Evolutionary conservation across 768 basidiomycete species (phyloP).

Genomic region (Serpula lacrymans): DNA sequence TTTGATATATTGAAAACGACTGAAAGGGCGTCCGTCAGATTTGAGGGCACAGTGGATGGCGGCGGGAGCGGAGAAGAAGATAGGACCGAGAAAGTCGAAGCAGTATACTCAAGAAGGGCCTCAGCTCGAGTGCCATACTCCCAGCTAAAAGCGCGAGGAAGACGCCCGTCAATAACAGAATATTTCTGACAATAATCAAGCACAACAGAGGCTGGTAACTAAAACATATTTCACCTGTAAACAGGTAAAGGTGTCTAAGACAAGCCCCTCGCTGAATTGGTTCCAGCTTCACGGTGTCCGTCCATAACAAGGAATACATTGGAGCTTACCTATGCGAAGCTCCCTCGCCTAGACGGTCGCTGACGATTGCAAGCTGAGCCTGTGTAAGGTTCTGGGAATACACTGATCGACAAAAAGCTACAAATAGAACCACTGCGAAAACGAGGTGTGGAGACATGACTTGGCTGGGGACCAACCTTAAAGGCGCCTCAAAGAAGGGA

Average conservation of each 20-base stretch:
- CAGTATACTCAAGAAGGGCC: conserved; percentile 48
- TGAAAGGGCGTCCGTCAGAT: conserved; percentile 32
- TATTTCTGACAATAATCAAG: background rate
- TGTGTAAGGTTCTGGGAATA: conserved; percentile 33
- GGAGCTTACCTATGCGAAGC: conserved; percentile 38
- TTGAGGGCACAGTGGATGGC: conserved; percentile 17
- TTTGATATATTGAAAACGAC: conserved; percentile 58
- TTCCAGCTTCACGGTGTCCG: background rate
- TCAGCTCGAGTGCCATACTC: conserved; percentile 50
- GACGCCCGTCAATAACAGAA: background rate
- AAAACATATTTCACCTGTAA: background rate
- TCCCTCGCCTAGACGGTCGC: conserved; percentile 35
- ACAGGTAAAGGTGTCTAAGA: background rate
- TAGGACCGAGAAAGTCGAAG: conserved; percentile 44
- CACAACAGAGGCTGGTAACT: background rate
- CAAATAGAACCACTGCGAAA: conserved; percentile 5
- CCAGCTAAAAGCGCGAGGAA: conserved; percentile 36
- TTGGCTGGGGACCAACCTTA: background rate
- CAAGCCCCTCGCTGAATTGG: background rate
- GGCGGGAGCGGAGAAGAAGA: conserved; percentile 25
- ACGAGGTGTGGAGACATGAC: background rate
- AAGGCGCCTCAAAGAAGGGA: background rate
- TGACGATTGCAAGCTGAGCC: conserved; percentile 33
- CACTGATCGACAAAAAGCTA: background rate
- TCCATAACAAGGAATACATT: background rate